These are phyloP conservation scores for Jacaranda mimosifolia DNA, from an alignment of 257 asterid species.

Conservation along the genomic window DNA sequence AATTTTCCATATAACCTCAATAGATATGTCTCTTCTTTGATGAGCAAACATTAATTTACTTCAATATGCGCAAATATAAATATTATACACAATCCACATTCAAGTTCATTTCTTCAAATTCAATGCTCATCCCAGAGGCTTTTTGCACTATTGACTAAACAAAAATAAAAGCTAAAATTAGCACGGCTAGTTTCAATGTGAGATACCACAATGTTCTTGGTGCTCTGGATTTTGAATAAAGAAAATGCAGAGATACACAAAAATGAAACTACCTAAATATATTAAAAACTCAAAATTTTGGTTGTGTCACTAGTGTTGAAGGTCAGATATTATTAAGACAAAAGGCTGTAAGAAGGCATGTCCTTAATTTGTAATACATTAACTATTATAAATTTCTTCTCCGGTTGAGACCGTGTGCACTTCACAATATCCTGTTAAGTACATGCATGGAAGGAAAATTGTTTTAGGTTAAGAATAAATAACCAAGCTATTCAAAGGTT, in stretches of 20 bases:
- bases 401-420: conserved; percentile 61
- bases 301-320: background rate
- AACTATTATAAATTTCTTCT: conserved; percentile 63
- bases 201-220: background rate
- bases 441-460: background rate
- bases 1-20: too few relatives aligned
- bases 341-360: conserved; percentile 71
- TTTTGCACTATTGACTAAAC: background rate
- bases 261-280: background rate
- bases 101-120: background rate
- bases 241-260: background rate
- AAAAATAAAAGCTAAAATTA: background rate
- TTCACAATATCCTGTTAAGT: conserved; percentile 53
- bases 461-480: background rate
- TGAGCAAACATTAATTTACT: too few relatives aligned
- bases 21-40: too few relatives aligned
- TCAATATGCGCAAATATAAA: too few relatives aligned
- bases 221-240: background rate
- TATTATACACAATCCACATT: too few relatives aligned
- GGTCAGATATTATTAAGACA: conserved; percentile 37
- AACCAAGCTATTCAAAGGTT: too few relatives aligned
- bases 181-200: background rate
- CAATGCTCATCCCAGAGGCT: background rate
- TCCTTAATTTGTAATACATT: conserved; percentile 62
- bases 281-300: background rate